Percentiles rank a stretch among this genome's conserved stretches.
phyloP scores from a whole-genome alignment of 225 moss, liverwort and hornwort genomes.

The Asterella californica region DNA sequence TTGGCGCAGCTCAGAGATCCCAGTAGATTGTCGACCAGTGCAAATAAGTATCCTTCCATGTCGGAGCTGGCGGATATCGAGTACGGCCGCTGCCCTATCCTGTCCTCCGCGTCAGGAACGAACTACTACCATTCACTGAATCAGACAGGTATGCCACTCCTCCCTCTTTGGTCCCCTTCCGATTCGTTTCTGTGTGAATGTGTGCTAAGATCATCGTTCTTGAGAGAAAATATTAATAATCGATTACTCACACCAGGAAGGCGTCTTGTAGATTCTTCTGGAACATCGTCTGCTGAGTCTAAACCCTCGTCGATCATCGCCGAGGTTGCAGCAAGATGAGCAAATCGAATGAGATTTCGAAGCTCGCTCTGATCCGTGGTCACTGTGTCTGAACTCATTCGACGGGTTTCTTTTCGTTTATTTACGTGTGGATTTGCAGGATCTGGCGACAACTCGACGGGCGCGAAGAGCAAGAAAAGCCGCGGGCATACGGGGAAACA shows the following conservation, averaged over 20 bases:
- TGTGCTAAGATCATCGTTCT: neutral
- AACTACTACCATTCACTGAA: neutral
- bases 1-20: conserved; percentile 7
- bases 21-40: neutral
- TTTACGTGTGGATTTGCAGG: neutral
- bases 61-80: conserved; percentile 12
- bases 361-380: neutral
- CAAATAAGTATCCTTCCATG: conserved; percentile 7
- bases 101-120: neutral
- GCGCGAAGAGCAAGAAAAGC: neutral
- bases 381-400: neutral
- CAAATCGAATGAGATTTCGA: neutral
- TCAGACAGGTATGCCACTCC: neutral
- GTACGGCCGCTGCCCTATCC: neutral
- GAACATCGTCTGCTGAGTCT: neutral
- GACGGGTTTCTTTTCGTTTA: neutral
- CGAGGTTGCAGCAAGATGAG: neutral
- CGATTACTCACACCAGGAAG: neutral
- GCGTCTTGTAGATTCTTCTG: neutral
- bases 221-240: neutral
- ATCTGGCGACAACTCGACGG: neutral
- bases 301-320: neutral
- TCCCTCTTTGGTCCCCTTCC: neutral
- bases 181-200: neutral
- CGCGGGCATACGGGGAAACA: neutral